phyloP scores from a whole-genome alignment of 2,329 filamentous ascomycete genomes.

The Diaporthe helianthi region DNA sequence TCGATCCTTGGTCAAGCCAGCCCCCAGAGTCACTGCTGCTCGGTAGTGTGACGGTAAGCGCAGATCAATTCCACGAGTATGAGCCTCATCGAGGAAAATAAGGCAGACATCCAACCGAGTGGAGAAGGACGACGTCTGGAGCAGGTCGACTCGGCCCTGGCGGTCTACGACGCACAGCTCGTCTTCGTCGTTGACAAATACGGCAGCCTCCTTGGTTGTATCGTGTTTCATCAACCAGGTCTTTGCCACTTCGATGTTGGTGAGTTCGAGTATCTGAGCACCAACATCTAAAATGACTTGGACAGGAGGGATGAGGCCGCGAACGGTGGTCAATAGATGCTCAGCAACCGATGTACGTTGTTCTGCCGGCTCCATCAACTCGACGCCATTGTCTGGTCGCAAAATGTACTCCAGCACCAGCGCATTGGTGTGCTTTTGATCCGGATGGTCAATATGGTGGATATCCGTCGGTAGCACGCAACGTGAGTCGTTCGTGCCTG shows the following conservation, averaged over 20 bases:
- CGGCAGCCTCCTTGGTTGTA: slow-evolving; percentile 49
- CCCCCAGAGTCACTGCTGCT: slow-evolving; percentile 72
- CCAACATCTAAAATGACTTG: slow-evolving; percentile 74
- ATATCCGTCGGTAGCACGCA: slow-evolving; percentile 64
- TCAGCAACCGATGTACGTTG: slow-evolving; percentile 45
- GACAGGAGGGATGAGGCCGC: slow-evolving; percentile 30
- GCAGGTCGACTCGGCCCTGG: slow-evolving; percentile 50
- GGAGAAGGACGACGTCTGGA: slow-evolving; percentile 66
- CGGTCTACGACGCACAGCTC: slow-evolving; percentile 61
- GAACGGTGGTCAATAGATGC: slow-evolving; percentile 52
- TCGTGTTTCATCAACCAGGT: slow-evolving; percentile 56
- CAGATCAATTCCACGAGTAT: slow-evolving; percentile 75
- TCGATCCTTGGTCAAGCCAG: slow-evolving; percentile 70
- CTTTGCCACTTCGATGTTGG: slow-evolving; percentile 60
- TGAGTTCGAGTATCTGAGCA: slow-evolving; percentile 71
- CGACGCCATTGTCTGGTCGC: slow-evolving; percentile 55
- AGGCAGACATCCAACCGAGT: slow-evolving; percentile 65
- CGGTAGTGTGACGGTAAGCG: slow-evolving; percentile 63
- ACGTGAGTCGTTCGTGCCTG: slow-evolving; percentile 71
- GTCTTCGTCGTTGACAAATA: slow-evolving; percentile 66
- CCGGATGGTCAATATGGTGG: slow-evolving; percentile 59
- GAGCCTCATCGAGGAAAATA: slow-evolving; percentile 73
- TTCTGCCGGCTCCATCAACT: slow-evolving; percentile 28
- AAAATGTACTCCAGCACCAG: slow-evolving; percentile 68
- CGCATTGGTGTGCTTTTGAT: slow-evolving; percentile 71